phyloP scores from a whole-genome alignment of 805 yeast genomes.

The Metschnikowia dekortorum region DNA sequence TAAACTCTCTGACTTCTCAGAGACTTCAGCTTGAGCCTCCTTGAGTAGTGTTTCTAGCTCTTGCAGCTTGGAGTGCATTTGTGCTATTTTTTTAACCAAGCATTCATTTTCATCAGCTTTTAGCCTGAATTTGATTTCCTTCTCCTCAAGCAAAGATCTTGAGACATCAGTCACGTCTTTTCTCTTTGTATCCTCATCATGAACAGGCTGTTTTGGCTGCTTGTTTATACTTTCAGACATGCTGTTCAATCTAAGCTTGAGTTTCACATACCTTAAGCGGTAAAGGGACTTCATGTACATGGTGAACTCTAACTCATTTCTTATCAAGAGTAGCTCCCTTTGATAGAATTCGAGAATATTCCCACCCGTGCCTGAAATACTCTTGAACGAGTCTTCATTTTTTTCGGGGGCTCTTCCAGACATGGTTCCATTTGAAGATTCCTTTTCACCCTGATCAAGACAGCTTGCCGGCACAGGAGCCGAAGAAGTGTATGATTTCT shows the following conservation, averaged over 20 bases:
- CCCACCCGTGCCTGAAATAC: conserved; percentile 1
- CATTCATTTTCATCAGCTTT: background rate
- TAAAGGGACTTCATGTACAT: conserved; percentile 47
- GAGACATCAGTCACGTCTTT: conserved; percentile 11
- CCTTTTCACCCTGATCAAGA: background rate
- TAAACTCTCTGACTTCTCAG: conserved; percentile 14
- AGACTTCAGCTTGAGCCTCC: conserved; percentile 6
- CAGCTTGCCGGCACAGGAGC: conserved; percentile 2
- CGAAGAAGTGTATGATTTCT: conserved; percentile 22
- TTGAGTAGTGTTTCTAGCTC: conserved; percentile 4
- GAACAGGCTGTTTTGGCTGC: conserved; percentile 1
- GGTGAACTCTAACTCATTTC: conserved; percentile 60
- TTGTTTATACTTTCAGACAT: conserved; percentile 5
- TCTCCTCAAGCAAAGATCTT: conserved; percentile 10
- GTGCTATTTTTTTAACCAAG: background rate
- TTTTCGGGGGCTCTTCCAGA: background rate
- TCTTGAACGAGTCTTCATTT: background rate
- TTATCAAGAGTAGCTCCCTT: conserved; percentile 51
- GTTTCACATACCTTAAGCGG: conserved; percentile 11
- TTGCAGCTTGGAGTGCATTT: conserved; percentile 1
- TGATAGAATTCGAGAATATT: conserved; percentile 45
- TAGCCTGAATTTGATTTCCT: conserved; percentile 2
- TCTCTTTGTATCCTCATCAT: conserved; percentile 7
- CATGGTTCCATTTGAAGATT: background rate
- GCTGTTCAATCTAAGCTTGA: conserved; percentile 11